Base-by-base conservation (phyloP, 2,329 filamentous ascomycete species). In the Verticillium nonalfalfae region DNA sequence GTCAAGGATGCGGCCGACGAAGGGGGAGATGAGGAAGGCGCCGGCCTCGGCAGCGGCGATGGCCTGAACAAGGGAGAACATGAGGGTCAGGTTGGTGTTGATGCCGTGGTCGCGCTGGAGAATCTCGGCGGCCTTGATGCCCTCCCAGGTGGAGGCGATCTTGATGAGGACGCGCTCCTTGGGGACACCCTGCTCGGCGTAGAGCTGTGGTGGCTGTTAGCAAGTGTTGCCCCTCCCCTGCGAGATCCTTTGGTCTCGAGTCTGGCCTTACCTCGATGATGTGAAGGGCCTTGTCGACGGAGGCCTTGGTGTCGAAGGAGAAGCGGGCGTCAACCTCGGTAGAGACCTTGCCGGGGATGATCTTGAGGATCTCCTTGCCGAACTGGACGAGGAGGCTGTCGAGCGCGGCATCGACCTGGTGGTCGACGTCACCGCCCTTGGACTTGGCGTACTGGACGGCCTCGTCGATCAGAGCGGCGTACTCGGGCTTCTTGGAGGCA, bases 121-220 rank as follows among this genome's bases (percentile, higher is more conserved):
- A 76, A 96, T 93, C 84, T 96, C 89, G 68, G 95, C 94, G 68
- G 95, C 95, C 87, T 99, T 93, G 86, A 99, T 98, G 76, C 95
- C 95, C 84, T 99, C 95, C 92, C 93, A 99, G 78, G 95, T 99
- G 64, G 95, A 96, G 74, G 95, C 95, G 70, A 99, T 87, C 90
- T 99, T 99, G 87, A 99, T 99, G 70, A 99, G 86, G 74, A 99
- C 78, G 67, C 95, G 94, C 73, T 94, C 91, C 87, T 97, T 97
- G 80, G 85, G 82, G 77, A 99, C 91, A 68, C 95, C 95, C 73
- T 90, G 81, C 75, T 90, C 85, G 81, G 96, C 90, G 89, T 99
- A 99, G 68, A 99, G 91, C 93, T 97, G 73, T 66, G 59, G 18
- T 66, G 59, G 18, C 21, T 50, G 56, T 68, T 59, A 65, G 54